These are phyloP conservation scores for Populus ilicifolia DNA, from an alignment of 345 rosid genomes.

Conservation along the genomic window DNA sequence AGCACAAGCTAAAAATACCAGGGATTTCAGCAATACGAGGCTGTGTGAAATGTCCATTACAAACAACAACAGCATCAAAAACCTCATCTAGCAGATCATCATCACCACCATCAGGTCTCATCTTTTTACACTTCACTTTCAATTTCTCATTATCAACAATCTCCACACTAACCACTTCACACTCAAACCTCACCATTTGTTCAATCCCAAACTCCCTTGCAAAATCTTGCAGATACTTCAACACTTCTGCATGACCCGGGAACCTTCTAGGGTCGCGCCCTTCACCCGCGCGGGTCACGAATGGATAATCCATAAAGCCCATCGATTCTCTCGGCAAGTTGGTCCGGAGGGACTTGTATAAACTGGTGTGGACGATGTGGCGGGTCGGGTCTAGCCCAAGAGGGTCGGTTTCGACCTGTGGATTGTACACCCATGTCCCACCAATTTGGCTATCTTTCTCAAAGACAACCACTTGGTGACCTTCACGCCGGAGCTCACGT, in stretches of 20 bases:
- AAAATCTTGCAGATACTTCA: constrained; percentile 15
- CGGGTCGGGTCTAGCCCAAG: constrained; percentile 26
- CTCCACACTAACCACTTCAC: constrained; percentile 15
- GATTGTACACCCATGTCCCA: constrained; percentile 25
- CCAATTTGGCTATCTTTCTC: constrained; percentile 21
- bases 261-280: constrained; percentile 20
- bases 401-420: constrained; percentile 22
- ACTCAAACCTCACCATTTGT: constrained; percentile 11
- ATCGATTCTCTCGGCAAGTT: constrained; percentile 27
- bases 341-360: constrained; percentile 23
- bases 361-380: constrained; percentile 13
- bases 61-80: constrained; percentile 27
- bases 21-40: constrained; percentile 20
- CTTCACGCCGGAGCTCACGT: constrained; percentile 33
- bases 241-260: constrained; percentile 23
- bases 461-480: constrained; percentile 27
- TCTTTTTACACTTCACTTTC: constrained; percentile 11
- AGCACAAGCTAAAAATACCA: neutral
- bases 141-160: neutral
- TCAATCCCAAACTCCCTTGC: constrained; percentile 18
- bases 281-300: neutral
- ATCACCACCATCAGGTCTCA: neutral
- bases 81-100: neutral
- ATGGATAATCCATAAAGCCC: constrained; percentile 29
- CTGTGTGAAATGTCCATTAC: constrained; percentile 14